These are phyloP conservation scores for Halteria grandinella DNA, from an alignment of 73 alveolate genomes.

Conservation along the genomic window DNA sequence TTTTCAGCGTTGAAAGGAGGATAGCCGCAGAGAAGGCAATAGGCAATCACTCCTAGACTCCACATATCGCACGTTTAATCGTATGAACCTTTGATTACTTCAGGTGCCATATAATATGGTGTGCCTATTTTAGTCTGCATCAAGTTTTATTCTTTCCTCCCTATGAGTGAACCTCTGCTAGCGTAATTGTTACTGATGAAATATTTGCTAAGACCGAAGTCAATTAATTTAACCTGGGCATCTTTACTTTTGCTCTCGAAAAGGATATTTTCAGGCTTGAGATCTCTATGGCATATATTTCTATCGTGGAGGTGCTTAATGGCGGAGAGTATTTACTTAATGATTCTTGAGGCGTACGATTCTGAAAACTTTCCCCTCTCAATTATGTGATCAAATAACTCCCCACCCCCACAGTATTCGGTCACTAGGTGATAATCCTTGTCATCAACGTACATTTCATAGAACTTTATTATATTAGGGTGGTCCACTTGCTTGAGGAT, in stretches of 20 bases:
- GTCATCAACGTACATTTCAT: conserved; percentile 64
- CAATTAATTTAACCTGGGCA: conserved; percentile 17
- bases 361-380: conserved; percentile 48
- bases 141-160: background rate
- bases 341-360: conserved; percentile 19
- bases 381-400: conserved; percentile 66
- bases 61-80: conserved; percentile 46
- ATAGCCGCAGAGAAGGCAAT: conserved; percentile 33
- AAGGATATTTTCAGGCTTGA: conserved; percentile 43
- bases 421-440: conserved; percentile 59
- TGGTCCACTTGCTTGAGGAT: conserved; percentile 69
- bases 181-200: conserved; percentile 2
- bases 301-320: conserved; percentile 50
- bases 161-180: background rate
- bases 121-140: conserved; percentile 35
- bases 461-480: conserved; percentile 68
- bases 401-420: conserved; percentile 71
- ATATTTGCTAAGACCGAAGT: conserved; percentile 39
- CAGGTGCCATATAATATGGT: conserved; percentile 47
- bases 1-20: conserved; percentile 44
- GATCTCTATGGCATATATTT: conserved; percentile 46
- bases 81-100: conserved; percentile 28
- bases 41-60: conserved; percentile 31
- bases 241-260: conserved; percentile 14
- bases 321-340: conserved; percentile 43